phyloP scores from a whole-genome alignment of 257 asterid genomes.

The Solanum etuberosum region DNA sequence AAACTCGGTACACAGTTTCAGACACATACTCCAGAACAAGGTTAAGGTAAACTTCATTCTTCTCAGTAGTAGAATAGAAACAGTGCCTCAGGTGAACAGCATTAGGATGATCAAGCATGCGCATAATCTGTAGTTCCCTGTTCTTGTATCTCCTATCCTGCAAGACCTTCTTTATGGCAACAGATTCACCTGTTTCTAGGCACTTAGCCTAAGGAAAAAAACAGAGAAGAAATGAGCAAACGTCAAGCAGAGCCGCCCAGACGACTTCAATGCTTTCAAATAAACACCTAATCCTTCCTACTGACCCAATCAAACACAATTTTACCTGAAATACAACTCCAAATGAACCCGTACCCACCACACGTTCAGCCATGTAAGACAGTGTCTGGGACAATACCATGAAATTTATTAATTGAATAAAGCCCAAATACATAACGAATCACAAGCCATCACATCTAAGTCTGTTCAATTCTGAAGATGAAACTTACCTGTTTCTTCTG shows the following conservation, averaged over 20 bases:
- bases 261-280: neutral
- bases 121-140: conserved; percentile 80
- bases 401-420: neutral
- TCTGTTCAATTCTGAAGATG: neutral
- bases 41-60: conserved; percentile 70
- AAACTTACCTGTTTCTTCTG: conserved; percentile 65
- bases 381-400: conserved; percentile 36
- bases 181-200: conserved; percentile 80
- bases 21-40: conserved; percentile 84
- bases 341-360: conserved; percentile 77
- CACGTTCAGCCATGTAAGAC: conserved; percentile 86
- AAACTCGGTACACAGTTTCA: conserved; percentile 73
- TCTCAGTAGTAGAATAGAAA: conserved; percentile 75
- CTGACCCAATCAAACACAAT: neutral
- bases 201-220: conserved; percentile 45
- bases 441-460: neutral
- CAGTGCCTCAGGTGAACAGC: conserved; percentile 64
- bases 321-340: conserved; percentile 82
- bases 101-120: conserved; percentile 77
- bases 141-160: conserved; percentile 88
- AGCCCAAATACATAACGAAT: neutral
- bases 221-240: conserved; percentile 4
- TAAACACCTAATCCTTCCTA: neutral
- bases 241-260: neutral
- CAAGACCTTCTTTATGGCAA: conserved; percentile 83